These are phyloP conservation scores for Suillus americanus DNA, from an alignment of 768 basidiomycete species.

Conservation along the genomic window DNA sequence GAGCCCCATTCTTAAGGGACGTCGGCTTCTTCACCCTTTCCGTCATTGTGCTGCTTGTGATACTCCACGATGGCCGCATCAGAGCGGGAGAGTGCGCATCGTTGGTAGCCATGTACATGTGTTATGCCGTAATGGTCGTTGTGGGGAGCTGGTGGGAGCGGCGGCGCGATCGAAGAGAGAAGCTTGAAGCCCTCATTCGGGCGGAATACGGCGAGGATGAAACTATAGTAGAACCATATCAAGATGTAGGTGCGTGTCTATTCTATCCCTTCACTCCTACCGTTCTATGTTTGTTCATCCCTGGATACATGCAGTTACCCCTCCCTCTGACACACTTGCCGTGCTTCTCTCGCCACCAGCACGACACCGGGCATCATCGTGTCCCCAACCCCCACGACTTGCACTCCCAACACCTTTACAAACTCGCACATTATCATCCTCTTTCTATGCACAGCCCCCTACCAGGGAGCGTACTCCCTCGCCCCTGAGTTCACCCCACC, in stretches of 20 bases:
- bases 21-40: conserved; percentile 92
- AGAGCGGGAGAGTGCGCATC: conserved; percentile 66
- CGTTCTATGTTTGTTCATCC: conserved; percentile 8
- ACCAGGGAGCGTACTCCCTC: conserved; percentile 45
- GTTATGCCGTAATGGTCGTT: conserved; percentile 79
- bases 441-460: conserved; percentile 21
- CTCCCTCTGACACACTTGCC: conserved; percentile 7
- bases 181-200: conserved; percentile 52
- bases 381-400: conserved; percentile 36
- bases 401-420: conserved; percentile 41
- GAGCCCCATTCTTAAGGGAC: conserved; percentile 84
- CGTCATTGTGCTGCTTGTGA: conserved; percentile 69
- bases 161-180: conserved; percentile 47
- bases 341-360: conserved; percentile 31
- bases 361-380: conserved; percentile 40
- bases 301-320: conserved; percentile 11
- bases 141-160: conserved; percentile 75
- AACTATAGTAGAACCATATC: conserved; percentile 34
- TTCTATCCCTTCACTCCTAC: not conserved
- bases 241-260: conserved; percentile 51
- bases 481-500: conserved; percentile 39
- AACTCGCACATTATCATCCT: conserved; percentile 23
- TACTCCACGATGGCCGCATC: conserved; percentile 77
- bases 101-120: conserved; percentile 71
- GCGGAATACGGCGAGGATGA: conserved; percentile 57